Evolutionary conservation across 106 monocot genomes (phyloP).

Genomic region (Amphibolis antarctica): DNA sequence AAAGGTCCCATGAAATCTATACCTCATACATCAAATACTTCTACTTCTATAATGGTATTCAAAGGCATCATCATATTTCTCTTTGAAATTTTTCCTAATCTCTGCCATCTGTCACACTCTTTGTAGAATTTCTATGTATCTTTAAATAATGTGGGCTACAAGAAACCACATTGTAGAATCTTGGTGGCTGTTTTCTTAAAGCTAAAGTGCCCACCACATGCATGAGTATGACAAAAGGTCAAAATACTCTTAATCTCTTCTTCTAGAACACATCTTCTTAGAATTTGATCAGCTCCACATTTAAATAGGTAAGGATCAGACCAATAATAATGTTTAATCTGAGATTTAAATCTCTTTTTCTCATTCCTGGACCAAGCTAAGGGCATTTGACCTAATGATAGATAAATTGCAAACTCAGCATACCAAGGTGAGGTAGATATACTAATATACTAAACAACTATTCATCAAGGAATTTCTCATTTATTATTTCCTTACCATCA

Average conservation of each 20-base stretch:
- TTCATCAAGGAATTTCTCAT: not conserved
- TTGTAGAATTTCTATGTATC: not conserved
- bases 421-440: not conserved
- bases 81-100: not conserved
- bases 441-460: not conserved
- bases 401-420: not conserved
- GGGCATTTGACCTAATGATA: not conserved
- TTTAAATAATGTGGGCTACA: not conserved
- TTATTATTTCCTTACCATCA: not conserved
- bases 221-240: not conserved
- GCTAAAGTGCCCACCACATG: too few relatives aligned
- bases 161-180: not conserved
- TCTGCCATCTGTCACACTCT: not conserved
- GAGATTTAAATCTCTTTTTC: not conserved
- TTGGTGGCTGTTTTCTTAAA: too few relatives aligned
- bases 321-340: not conserved
- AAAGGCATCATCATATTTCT: not conserved
- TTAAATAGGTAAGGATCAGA: not conserved
- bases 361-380: not conserved
- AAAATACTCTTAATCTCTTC: not conserved
- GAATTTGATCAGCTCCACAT: not conserved
- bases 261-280: not conserved
- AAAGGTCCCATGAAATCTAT: conserved; percentile 1
- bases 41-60: not conserved
- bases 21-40: not conserved